phyloP scores from a whole-genome alignment of 768 basidiomycete genomes.

The Favolaschia claudopus region DNA sequence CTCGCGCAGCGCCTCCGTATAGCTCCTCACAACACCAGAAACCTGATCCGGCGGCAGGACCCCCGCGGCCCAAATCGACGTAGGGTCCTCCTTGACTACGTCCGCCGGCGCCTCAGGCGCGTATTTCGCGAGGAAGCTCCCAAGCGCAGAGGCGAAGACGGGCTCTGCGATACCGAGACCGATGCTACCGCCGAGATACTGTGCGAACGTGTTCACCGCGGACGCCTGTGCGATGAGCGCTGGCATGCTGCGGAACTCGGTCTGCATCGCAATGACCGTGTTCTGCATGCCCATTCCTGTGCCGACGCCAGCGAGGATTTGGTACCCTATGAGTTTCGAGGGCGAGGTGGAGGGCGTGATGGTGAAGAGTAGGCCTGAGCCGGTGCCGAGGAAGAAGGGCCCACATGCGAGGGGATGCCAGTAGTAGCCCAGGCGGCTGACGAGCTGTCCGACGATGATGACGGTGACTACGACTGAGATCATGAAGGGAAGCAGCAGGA shows the following conservation, averaged over 20 bases:
- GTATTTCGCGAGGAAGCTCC: constrained; percentile 14
- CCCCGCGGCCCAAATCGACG: constrained; percentile 18
- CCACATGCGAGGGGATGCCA: constrained; percentile 27
- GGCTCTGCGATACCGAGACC: constrained; percentile 21
- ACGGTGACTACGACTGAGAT: neutral
- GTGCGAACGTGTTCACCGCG: constrained; percentile 19
- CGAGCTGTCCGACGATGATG: too few relatives aligned
- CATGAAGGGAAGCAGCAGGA: neutral
- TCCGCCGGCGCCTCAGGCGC: constrained; percentile 21
- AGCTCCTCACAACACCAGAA: constrained; percentile 19
- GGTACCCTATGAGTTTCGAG: neutral
- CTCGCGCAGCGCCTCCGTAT: constrained; percentile 9
- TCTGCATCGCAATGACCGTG: constrained; percentile 10
- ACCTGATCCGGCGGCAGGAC: constrained; percentile 7
- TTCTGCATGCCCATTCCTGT: constrained; percentile 1
- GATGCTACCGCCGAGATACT: constrained; percentile 21
- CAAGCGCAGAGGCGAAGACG: constrained; percentile 17
- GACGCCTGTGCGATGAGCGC: constrained; percentile 19
- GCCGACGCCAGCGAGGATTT: constrained; percentile 13
- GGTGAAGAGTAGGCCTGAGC: constrained; percentile 2
- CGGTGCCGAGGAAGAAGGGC: constrained; percentile 4
- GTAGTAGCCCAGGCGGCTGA: too few relatives aligned
- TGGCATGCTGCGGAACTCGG: constrained; percentile 7
- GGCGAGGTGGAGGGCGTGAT: neutral
- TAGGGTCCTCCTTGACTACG: constrained; percentile 17